Conservation (phyloP, 2,329 filamentous ascomycete species). For the Epicoccum nigrum region DNA sequence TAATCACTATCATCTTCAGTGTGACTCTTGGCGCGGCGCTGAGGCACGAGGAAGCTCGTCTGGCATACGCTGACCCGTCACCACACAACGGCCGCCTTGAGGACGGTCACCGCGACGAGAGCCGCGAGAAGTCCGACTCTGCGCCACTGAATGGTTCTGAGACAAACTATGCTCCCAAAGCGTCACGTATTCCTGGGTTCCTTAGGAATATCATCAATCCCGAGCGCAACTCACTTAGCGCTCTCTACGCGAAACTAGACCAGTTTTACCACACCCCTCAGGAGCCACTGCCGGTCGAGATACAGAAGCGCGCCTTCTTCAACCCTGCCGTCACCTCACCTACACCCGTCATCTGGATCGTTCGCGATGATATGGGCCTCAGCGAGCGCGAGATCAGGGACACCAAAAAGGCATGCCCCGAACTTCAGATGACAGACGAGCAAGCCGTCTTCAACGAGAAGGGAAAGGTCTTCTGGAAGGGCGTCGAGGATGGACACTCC, state of each 20-base stretch:
- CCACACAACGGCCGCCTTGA: slow-evolving; percentile 31
- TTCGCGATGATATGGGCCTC: slow-evolving; percentile 52
- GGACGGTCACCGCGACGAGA: slow-evolving; percentile 28
- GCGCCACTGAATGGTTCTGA: slow-evolving; percentile 11
- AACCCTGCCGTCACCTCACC: slow-evolving; percentile 53
- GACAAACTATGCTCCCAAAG: slow-evolving; percentile 21
- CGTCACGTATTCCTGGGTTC: slow-evolving; percentile 42
- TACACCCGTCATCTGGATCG: slow-evolving; percentile 55
- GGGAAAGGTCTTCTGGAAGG: slow-evolving; percentile 52
- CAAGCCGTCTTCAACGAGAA: slow-evolving; percentile 54
- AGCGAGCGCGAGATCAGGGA: slow-evolving; percentile 51
- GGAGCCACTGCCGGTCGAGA: slow-evolving; percentile 38
- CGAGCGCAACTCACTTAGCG: slow-evolving; percentile 38
- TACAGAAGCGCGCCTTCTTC: slow-evolving; percentile 52
- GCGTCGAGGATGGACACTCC: slow-evolving; percentile 47
- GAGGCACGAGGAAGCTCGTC: slow-evolving; percentile 35
- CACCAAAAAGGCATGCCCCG: slow-evolving; percentile 47
- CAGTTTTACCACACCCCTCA: slow-evolving; percentile 42
- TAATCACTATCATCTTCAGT: slow-evolving; percentile 51
- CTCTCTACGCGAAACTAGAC: slow-evolving; percentile 39
- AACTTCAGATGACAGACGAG: slow-evolving; percentile 52
- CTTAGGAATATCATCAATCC: slow-evolving; percentile 43
- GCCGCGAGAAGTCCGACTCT: slow-evolving; percentile 22
- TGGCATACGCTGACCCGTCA: slow-evolving; percentile 36
- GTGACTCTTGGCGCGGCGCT: slow-evolving; percentile 44